Percentiles rank a stretch among this genome's conserved stretches.
Conservation (phyloP, 176 grass and related monocot genomes). For the Chrysopogon serrulatus region DNA sequence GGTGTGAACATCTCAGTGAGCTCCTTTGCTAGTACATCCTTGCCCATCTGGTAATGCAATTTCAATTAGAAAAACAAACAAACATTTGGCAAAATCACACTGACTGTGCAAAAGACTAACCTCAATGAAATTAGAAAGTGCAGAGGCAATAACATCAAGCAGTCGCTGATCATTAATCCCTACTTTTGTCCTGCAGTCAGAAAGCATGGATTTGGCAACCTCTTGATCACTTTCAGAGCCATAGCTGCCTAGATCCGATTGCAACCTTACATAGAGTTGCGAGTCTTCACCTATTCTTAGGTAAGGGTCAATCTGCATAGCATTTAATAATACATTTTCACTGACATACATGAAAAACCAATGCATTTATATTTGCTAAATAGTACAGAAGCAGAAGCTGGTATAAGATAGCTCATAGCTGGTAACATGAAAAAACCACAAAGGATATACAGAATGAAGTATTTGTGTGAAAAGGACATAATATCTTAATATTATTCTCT, state of each 20-base stretch:
- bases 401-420: neutral
- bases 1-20: slow-evolving; percentile 72
- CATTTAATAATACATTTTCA: slow-evolving; percentile 17
- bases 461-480: neutral
- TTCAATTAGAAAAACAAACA: slow-evolving; percentile 23
- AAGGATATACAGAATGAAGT: neutral
- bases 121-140: slow-evolving; percentile 57
- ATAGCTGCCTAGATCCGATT: slow-evolving; percentile 74
- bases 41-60: slow-evolving; percentile 51
- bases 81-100: slow-evolving; percentile 9
- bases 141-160: slow-evolving; percentile 55
- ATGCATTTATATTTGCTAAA: slow-evolving; percentile 13
- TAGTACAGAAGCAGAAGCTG: neutral
- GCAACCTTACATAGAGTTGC: slow-evolving; percentile 78
- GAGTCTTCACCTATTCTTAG: slow-evolving; percentile 89
- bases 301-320: slow-evolving; percentile 81
- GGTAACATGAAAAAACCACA: neutral
- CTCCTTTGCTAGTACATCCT: slow-evolving; percentile 51
- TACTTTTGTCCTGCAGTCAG: slow-evolving; percentile 49
- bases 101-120: slow-evolving; percentile 41
- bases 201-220: slow-evolving; percentile 56
- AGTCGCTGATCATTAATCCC: slow-evolving; percentile 49
- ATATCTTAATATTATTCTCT: slow-evolving; percentile 6
- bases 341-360: neutral
- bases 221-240: slow-evolving; percentile 74